Evolutionary conservation across 345 rosid species (phyloP), one percentile per base, ranked within the genome.

Genomic region (Sonneratia caseolaris): DNA sequence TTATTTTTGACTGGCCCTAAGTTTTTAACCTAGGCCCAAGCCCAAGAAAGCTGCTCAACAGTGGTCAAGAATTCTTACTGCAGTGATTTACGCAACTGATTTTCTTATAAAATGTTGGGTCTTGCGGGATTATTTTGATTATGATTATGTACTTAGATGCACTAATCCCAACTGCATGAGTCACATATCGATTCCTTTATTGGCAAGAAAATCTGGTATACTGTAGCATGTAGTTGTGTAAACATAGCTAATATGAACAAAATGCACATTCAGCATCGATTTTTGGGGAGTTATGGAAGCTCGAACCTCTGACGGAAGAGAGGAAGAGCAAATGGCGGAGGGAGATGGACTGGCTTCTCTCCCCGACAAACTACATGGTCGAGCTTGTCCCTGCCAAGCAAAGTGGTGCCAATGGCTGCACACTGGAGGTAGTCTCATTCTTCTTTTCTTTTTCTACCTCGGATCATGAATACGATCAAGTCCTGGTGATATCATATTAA

Each of bases 351-450:
- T 95, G 99, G 97, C 71, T 95, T 76, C 82, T 95, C 66, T 95
- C 99, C 75, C 97, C 97, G 45, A 86, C 97, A 22, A 90, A 89
- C 77, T 90, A 88, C 77, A 95, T 95, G 97, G 92, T 95, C 67
- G 96, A 95, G 88, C 77, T 95, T 68, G 99, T 95, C 69, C 99
- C 99, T 74, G 86, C 96, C n/a, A 91, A 84, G 86, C 99, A 92
- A 82, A 86, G 77, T 75, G 90, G 91, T 64, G 84, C 82, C 47
- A 87, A 86, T 84, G 99, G 99, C 70, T 78, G 85, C 74, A 89
- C 81, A 37, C 37, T 90, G 76, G 99, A 95, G 97, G 98, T 94
- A 76, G 62, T 40, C 9, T 4, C 32, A 21, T 38, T 53, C 68
- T 64, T 35, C 37, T 21, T 48, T 43, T 37, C 13, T 42, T 49